phyloP scores from a whole-genome alignment of 192 early-diverging fungal species.

The Umbelopsis isabellina region DNA sequence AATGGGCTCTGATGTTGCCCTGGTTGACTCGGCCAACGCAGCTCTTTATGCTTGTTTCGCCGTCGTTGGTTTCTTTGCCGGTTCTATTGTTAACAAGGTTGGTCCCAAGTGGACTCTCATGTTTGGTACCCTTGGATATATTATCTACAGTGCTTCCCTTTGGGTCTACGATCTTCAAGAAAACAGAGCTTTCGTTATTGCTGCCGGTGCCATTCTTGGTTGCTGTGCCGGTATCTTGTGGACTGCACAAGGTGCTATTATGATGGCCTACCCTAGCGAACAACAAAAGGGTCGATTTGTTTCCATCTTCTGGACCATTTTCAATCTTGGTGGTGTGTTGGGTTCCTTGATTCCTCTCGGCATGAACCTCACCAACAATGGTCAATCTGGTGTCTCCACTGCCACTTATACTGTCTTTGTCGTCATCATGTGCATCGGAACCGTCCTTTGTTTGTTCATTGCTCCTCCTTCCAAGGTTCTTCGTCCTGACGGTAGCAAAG shows the following conservation, averaged over 20 bases:
- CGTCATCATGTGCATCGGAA: slow-evolving; percentile 62
- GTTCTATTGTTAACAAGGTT: slow-evolving; percentile 35
- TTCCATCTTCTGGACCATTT: slow-evolving; percentile 86
- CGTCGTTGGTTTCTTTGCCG: slow-evolving; percentile 45
- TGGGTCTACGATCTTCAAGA: slow-evolving; percentile 55
- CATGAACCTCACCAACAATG: slow-evolving; percentile 65
- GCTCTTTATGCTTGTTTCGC: slow-evolving; percentile 76
- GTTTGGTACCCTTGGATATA: slow-evolving; percentile 59
- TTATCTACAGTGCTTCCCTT: slow-evolving; percentile 71
- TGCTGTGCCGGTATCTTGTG: slow-evolving; percentile 73
- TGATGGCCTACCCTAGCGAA: slow-evolving; percentile 83
- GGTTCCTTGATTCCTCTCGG: slow-evolving; percentile 76
- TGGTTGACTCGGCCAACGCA: slow-evolving; percentile 59
- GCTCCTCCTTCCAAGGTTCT: slow-evolving; percentile 57
- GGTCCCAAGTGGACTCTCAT: slow-evolving; percentile 32
- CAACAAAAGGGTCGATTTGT: slow-evolving; percentile 79
- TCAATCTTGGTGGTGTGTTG: slow-evolving; percentile 80
- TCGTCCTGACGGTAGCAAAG: slow-evolving; percentile 66
- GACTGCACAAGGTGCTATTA: slow-evolving; percentile 80
- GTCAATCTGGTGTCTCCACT: slow-evolving; percentile 57
- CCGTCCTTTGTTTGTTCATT: slow-evolving; percentile 54
- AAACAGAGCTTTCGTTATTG: slow-evolving; percentile 62
- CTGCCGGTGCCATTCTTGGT: slow-evolving; percentile 77
- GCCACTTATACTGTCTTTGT: slow-evolving; percentile 74
- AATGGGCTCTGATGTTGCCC: slow-evolving; percentile 29